These are phyloP conservation scores for Russula sp. DNA, from an alignment of 768 basidiomycete species.

Conservation along the genomic window DNA sequence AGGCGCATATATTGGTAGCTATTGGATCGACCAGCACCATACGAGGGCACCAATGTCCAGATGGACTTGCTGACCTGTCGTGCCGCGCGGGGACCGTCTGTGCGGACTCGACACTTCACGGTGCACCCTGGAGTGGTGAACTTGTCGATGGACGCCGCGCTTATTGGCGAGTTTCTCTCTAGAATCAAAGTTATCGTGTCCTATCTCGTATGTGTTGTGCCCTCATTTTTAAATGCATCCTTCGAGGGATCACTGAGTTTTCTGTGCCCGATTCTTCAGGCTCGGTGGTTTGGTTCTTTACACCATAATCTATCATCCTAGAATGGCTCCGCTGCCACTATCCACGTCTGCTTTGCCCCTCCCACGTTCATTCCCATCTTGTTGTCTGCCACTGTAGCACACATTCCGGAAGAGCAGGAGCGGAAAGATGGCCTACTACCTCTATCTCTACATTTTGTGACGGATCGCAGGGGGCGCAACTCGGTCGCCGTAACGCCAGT, in stretches of 20 bases:
- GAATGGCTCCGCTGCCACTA: constrained; percentile 60
- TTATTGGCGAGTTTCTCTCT: constrained; percentile 41
- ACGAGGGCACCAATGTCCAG: constrained; percentile 70
- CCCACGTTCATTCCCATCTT: constrained; percentile 41
- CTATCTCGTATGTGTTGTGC: constrained; percentile 48
- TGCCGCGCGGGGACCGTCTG: constrained; percentile 29
- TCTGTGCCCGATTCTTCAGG: constrained; percentile 35
- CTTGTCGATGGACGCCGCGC: constrained; percentile 49
- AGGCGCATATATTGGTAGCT: constrained; percentile 64
- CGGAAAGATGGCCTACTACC: constrained; percentile 27
- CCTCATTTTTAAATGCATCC: background rate
- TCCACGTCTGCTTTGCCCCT: constrained; percentile 60
- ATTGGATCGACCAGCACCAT: constrained; percentile 50
- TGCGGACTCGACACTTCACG: constrained; percentile 46
- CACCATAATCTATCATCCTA: constrained; percentile 54
- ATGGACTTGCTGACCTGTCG: constrained; percentile 61
- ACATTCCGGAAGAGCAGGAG: constrained; percentile 15
- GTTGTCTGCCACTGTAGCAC: constrained; percentile 1
- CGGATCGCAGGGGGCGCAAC: constrained; percentile 49
- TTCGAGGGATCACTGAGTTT: background rate
- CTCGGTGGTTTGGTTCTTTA: constrained; percentile 57
- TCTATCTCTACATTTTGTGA: constrained; percentile 48
- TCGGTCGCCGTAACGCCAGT: constrained; percentile 45
- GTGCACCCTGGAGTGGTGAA: constrained; percentile 64
- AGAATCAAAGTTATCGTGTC: constrained; percentile 47